phyloP scores from a whole-genome alignment of 108 stramenopile species.

The Nitzschia sp. region DNA sequence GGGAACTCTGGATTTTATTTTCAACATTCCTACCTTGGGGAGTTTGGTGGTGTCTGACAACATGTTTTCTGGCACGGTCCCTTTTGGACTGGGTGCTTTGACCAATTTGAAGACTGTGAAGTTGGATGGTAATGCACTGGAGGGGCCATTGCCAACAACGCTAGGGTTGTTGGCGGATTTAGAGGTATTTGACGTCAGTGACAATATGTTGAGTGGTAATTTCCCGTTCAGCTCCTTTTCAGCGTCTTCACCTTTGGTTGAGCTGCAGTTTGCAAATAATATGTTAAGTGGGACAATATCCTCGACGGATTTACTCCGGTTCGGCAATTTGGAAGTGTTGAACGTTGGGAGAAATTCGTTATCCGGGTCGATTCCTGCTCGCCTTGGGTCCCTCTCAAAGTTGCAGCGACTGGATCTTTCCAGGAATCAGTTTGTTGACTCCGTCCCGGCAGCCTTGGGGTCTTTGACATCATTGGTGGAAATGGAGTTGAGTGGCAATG shows the following conservation, averaged over 20 bases:
- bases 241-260: neutral
- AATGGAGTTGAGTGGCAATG: conserved; percentile 3
- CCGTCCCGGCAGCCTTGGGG: neutral
- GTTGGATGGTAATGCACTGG: conserved; percentile 16
- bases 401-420: neutral
- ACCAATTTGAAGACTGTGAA: neutral
- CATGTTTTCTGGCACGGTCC: conserved; percentile 51
- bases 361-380: neutral
- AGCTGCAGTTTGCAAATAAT: neutral
- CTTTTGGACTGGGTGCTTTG: conserved; percentile 50
- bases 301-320: neutral
- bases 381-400: neutral
- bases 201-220: conserved; percentile 5
- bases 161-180: conserved; percentile 7
- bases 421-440: neutral
- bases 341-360: neutral
- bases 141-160: conserved; percentile 11
- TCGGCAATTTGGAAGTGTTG: neutral
- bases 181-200: neutral
- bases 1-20: conserved; percentile 47
- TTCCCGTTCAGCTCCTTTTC: neutral
- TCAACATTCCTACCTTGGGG: conserved; percentile 28
- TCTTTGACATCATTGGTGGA: neutral
- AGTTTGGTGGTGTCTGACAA: conserved; percentile 45
- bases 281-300: neutral